Evolutionary conservation across 306 rosid species (phyloP).

Genomic region (Benincasa hispida): DNA sequence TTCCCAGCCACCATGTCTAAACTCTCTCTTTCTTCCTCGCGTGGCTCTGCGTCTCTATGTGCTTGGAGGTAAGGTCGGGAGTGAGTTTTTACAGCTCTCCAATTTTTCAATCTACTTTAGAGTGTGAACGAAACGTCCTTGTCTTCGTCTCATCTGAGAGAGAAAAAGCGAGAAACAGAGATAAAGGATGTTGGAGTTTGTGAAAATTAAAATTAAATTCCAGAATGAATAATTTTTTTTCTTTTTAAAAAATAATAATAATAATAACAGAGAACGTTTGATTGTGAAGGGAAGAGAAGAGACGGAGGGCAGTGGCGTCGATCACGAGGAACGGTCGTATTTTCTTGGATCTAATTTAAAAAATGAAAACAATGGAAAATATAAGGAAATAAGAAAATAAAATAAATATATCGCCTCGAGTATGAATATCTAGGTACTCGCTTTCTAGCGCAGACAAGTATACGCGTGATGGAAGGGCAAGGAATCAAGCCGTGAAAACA

Average conservation of each 20-base stretch:
- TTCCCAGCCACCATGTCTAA: slow-evolving; percentile 79
- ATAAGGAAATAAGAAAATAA: not conserved
- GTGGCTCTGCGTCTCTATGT: not conserved
- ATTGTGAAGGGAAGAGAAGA: slow-evolving; percentile 1
- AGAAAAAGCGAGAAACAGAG: not conserved
- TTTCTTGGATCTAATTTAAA: slow-evolving; percentile 21
- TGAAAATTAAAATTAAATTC: not conserved
- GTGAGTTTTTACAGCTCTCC: not conserved
- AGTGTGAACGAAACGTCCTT: slow-evolving; percentile 32
- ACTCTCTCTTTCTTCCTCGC: not conserved
- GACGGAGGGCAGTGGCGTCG: slow-evolving; percentile 16
- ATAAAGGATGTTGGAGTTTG: slow-evolving; percentile 2
- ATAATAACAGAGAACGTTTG: slow-evolving; percentile 2
- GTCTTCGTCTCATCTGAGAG: slow-evolving; percentile 27
- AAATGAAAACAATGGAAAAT: too few relatives aligned
- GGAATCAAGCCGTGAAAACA: not conserved
- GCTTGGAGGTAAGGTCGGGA: not conserved
- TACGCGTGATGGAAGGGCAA: not conserved
- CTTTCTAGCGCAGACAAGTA: not conserved
- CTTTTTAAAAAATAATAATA: too few relatives aligned
- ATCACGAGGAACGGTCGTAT: slow-evolving; percentile 86
- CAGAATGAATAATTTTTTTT: too few relatives aligned
- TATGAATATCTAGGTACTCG: not conserved
- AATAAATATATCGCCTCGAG: not conserved
- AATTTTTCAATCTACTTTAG: slow-evolving; percentile 26